phyloP scores from a whole-genome alignment of 768 basidiomycete genomes.

The Lactarius evosmus region DNA sequence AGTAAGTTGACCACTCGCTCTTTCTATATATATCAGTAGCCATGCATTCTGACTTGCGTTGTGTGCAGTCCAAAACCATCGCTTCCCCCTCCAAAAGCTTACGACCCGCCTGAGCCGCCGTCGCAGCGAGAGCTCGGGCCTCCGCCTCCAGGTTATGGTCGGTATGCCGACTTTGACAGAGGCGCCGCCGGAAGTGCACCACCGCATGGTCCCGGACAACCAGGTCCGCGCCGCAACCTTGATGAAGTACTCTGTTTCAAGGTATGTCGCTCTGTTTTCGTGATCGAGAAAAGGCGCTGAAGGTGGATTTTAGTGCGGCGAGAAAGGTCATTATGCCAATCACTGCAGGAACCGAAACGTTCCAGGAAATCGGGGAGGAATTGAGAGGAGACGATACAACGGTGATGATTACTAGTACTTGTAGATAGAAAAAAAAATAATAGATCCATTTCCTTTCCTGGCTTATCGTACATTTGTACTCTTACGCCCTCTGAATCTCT shows the following conservation, averaged over 20 bases:
- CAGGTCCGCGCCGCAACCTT: slow-evolving; percentile 61
- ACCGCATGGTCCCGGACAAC: slow-evolving; percentile 34
- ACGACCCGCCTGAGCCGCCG: slow-evolving; percentile 72
- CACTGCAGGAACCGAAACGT: slow-evolving; percentile 88
- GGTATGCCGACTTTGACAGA: slow-evolving; percentile 76
- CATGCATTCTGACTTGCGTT: slow-evolving; percentile 14
- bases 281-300: slow-evolving; percentile 14
- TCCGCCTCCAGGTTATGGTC: slow-evolving; percentile 87
- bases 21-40: not conserved
- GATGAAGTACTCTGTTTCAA: slow-evolving; percentile 88
- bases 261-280: slow-evolving; percentile 40
- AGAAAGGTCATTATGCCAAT: slow-evolving; percentile 94
- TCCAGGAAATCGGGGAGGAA: slow-evolving; percentile 85
- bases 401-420: slow-evolving; percentile 24
- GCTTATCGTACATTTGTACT: slow-evolving; percentile 3
- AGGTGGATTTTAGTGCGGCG: slow-evolving; percentile 60
- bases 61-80: slow-evolving; percentile 68
- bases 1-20: slow-evolving; percentile 53
- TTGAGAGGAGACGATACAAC: slow-evolving; percentile 46
- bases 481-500: not conserved
- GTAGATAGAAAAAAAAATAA: not conserved
- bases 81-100: slow-evolving; percentile 65
- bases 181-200: slow-evolving; percentile 39
- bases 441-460: not conserved
- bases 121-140: slow-evolving; percentile 80